Percentiles rank a stretch among this genome's conserved stretches.
phyloP scores from a whole-genome alignment of 2,329 filamentous ascomycete species.

The Hortaea sp. region DNA sequence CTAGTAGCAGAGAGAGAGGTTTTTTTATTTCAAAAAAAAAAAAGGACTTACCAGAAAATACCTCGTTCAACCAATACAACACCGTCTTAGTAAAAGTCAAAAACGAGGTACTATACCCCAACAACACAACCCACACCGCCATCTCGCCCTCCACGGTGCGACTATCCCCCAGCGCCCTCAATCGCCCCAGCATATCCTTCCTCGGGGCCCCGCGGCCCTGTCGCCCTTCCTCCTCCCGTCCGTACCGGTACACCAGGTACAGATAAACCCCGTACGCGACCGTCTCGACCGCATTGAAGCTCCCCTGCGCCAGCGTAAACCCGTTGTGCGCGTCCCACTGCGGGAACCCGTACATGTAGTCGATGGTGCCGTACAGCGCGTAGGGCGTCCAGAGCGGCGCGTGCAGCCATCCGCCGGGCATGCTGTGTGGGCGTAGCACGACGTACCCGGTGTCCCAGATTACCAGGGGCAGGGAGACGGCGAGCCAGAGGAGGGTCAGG shows the following conservation, averaged over 20 bases:
- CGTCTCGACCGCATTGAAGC: conserved; percentile 60
- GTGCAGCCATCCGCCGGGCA: conserved; percentile 67
- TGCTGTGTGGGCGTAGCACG: conserved; percentile 66
- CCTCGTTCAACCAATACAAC: conserved; percentile 43
- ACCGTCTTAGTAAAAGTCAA: conserved; percentile 61
- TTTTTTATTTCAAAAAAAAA: background rate
- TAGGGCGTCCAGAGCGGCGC: conserved; percentile 67
- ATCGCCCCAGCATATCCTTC: conserved; percentile 20
- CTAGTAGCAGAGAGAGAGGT: background rate
- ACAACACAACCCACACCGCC: conserved; percentile 46
- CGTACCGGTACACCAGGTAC: conserved; percentile 39
- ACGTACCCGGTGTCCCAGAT: conserved; percentile 75
- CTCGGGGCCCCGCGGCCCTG: conserved; percentile 29
- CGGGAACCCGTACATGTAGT: conserved; percentile 72
- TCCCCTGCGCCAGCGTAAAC: conserved; percentile 66
- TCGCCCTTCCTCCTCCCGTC: conserved; percentile 23
- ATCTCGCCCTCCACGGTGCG: conserved; percentile 42
- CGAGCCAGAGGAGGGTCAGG: conserved; percentile 59
- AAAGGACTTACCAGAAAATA: conserved; percentile 11
- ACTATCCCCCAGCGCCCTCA: conserved; percentile 34
- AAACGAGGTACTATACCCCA: conserved; percentile 49
- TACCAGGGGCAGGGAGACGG: conserved; percentile 66
- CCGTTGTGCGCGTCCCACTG: conserved; percentile 58
- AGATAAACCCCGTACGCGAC: conserved; percentile 55
- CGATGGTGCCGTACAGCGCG: conserved; percentile 66